phyloP scores from a whole-genome alignment of 306 rosid genomes.

The Vigna hirtella region DNA sequence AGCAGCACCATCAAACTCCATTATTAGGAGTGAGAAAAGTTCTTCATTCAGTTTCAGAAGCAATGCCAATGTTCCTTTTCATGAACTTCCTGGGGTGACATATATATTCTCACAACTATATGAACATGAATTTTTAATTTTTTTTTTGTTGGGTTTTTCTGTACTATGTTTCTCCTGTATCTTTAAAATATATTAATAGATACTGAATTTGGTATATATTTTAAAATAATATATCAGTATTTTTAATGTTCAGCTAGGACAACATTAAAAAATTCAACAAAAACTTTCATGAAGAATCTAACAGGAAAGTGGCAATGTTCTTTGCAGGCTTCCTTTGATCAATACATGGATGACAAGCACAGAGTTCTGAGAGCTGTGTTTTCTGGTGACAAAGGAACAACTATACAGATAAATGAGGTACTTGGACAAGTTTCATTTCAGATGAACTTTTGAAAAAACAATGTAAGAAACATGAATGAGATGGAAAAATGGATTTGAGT shows the following conservation, averaged over 20 bases:
- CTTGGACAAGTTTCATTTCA: background rate
- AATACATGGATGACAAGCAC: constrained; percentile 51
- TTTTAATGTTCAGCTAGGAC: too few species aligned
- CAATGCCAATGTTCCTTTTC: constrained; percentile 42
- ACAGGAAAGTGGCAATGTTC: background rate
- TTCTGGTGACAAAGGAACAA: constrained; percentile 29
- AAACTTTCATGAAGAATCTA: background rate
- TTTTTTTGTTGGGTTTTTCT: too few species aligned
- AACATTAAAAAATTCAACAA: too few species aligned
- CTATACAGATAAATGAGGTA: constrained; percentile 48
- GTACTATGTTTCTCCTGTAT: too few species aligned
- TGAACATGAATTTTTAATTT: too few species aligned
- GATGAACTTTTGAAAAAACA: too few species aligned
- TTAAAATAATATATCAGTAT: too few species aligned
- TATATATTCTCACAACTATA: background rate
- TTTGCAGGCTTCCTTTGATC: constrained; percentile 63
- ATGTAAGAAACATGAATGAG: too few species aligned
- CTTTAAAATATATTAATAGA: too few species aligned
- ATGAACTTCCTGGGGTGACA: constrained; percentile 53
- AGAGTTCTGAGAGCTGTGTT: constrained; percentile 50
- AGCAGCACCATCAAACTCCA: constrained; percentile 29
- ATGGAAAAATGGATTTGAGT: too few species aligned
- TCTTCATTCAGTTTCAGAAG: constrained; percentile 42
- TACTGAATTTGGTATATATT: too few species aligned
- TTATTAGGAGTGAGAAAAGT: constrained; percentile 38